These are phyloP conservation scores for Taphrina communis DNA, from an alignment of 1,139 yeast species.

Conservation along the genomic window DNA sequence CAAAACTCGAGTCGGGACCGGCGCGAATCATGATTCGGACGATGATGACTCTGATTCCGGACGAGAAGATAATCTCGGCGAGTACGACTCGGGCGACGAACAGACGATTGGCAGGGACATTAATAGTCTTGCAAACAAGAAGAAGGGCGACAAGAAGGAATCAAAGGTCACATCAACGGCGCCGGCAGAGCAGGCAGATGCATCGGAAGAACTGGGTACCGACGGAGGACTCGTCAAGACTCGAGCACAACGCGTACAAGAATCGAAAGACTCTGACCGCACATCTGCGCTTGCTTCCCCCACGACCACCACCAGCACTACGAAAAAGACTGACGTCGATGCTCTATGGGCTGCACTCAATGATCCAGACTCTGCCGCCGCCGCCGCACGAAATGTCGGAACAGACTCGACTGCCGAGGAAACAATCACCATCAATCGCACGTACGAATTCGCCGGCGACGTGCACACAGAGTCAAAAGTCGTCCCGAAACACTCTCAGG, in stretches of 20 bases:
- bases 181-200: constrained; percentile 8
- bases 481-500: constrained; percentile 80
- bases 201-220: constrained; percentile 47
- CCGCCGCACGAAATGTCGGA: constrained; percentile 18
- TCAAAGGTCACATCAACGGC: no score
- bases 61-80: constrained; percentile 48
- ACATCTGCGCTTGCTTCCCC: constrained; percentile 45
- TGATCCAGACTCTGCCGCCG: constrained; percentile 24
- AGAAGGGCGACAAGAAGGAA: not conserved
- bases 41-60: constrained; percentile 43
- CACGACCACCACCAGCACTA: not conserved
- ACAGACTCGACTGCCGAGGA: constrained; percentile 49
- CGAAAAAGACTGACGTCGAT: constrained; percentile 55
- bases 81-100: constrained; percentile 42
- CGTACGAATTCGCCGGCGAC: constrained; percentile 90
- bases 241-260: constrained; percentile 60
- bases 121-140: not conserved
- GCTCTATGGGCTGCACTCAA: constrained; percentile 63
- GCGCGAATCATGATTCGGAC: constrained; percentile 13
- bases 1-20: not conserved
- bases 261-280: constrained; percentile 50
- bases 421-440: constrained; percentile 71
- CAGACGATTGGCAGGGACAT: constrained; percentile 14
- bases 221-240: constrained; percentile 66
- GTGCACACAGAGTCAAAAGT: constrained; percentile 74